These are phyloP conservation scores for Cladosporium velox DNA, from an alignment of 2,329 filamentous ascomycete species.

Conservation along the genomic window DNA sequence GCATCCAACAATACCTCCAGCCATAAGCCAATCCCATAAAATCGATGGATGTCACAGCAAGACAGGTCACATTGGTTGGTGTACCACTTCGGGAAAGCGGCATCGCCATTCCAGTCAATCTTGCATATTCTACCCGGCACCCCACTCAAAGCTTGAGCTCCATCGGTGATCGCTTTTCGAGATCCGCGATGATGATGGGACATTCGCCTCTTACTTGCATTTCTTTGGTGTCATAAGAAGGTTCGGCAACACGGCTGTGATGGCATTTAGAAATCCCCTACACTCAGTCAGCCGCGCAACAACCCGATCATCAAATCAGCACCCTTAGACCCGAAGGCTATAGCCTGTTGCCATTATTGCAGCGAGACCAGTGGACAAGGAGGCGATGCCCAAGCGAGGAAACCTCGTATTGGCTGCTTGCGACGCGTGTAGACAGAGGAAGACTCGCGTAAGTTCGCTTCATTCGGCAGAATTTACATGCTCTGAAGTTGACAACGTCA, in stretches of 20 bases:
- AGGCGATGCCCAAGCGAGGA: slow-evolving; percentile 7
- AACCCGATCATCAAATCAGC: too few relatives aligned
- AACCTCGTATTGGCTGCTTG: slow-evolving; percentile 8
- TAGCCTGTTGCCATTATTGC: neutral
- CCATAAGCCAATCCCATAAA: neutral
- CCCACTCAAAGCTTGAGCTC: neutral
- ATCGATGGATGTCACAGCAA: neutral
- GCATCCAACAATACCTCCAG: neutral
- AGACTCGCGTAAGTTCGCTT: slow-evolving; percentile 5
- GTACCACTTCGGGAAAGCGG: neutral
- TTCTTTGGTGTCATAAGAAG: neutral
- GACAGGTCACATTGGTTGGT: neutral
- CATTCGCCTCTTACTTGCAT: neutral
- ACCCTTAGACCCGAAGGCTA: neutral
- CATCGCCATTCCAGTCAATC: neutral
- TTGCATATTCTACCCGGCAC: neutral
- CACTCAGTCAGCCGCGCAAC: neutral
- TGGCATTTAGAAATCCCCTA: neutral
- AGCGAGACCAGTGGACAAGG: neutral
- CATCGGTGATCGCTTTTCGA: neutral
- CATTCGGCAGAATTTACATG: neutral
- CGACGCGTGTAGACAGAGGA: neutral
- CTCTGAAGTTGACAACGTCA: neutral
- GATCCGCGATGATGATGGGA: neutral
- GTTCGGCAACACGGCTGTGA: neutral